Evolutionary conservation across 2,329 filamentous ascomycete species (phyloP), one percentile per base, ranked within the genome.

Genomic region (Penicillium sp.): DNA sequence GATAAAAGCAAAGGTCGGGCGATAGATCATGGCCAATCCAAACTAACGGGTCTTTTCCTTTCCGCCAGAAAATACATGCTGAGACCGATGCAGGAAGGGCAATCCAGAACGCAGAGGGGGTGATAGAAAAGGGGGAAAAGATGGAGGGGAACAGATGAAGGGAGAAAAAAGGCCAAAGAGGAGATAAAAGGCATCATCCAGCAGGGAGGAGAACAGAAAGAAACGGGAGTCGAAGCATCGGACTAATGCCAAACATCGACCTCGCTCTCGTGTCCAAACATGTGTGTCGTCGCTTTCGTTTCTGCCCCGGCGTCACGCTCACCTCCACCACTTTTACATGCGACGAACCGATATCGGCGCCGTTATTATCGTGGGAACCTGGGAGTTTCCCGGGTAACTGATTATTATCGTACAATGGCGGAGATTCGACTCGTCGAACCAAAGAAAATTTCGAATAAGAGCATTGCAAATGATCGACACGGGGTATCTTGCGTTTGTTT

Each of bases 361-460:
- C 64, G 57, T 60, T 55, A 66, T 65, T 62, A 67, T 64, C 60
- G 59, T 50, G 58, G 55, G 58, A 58, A 58, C 55, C 49, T 49
- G 50, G 54, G 49, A 55, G 53, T 45, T 18, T 54, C 58, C 50
- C 58, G 54, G 55, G 61, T 60, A 60, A 65, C 61, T 61, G 69
- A 72, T 62, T 70, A 74, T 71, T 75, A 76, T 74, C 68, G 68
- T 73, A 74, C 72, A 71, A 64, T 64, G 63, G 63, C 60, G 63
- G 60, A 61, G 57, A 61, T 61, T 62, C 59, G 60, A 64, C 59
- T 59, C 64, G 64, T 67, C 58, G 61, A 60, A 56, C 57, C 57
- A 60, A 56, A 58, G 53, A 58, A 63, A 59, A 60, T 61, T 68
- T 65, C 59, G 60, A 65, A 68, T 63, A 61, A 65, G 58, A 62